Conservation (phyloP, 169 alveolate genomes). For the Plasmodium blacklocki region DNA sequence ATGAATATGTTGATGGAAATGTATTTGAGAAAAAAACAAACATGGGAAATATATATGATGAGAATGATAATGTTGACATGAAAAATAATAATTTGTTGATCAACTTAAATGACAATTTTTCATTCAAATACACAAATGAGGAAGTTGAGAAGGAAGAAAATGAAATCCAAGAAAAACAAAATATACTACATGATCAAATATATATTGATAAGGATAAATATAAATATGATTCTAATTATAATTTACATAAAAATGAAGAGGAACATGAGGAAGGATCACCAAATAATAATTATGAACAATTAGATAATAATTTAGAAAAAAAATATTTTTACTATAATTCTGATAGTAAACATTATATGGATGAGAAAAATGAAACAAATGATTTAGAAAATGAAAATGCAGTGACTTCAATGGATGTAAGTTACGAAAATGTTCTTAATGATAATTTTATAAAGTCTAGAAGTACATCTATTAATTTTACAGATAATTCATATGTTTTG, state of each 20-base stretch:
- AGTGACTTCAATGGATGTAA: conserved; percentile 24
- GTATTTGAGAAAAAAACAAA: not conserved
- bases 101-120: not conserved
- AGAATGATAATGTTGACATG: not conserved
- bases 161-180: not conserved
- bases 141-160: not conserved
- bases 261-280: too few relatives aligned
- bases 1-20: not conserved
- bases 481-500: conserved; percentile 15
- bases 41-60: not conserved
- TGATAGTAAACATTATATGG: not conserved
- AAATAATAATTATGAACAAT: too few relatives aligned
- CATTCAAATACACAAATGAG: not conserved
- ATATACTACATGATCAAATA: not conserved
- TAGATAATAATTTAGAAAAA: too few relatives aligned
- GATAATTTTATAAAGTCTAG: conserved; percentile 19
- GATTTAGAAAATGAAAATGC: conserved; percentile 6
- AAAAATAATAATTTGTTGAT: too few relatives aligned
- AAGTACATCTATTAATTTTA: conserved; percentile 31
- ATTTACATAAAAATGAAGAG: too few relatives aligned
- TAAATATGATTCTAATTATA: too few relatives aligned
- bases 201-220: too few relatives aligned
- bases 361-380: not conserved
- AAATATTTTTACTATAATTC: too few relatives aligned
- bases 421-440: conserved; percentile 18